phyloP scores from a whole-genome alignment of 352 stramenopile genomes.

The Pythium biforme region DNA sequence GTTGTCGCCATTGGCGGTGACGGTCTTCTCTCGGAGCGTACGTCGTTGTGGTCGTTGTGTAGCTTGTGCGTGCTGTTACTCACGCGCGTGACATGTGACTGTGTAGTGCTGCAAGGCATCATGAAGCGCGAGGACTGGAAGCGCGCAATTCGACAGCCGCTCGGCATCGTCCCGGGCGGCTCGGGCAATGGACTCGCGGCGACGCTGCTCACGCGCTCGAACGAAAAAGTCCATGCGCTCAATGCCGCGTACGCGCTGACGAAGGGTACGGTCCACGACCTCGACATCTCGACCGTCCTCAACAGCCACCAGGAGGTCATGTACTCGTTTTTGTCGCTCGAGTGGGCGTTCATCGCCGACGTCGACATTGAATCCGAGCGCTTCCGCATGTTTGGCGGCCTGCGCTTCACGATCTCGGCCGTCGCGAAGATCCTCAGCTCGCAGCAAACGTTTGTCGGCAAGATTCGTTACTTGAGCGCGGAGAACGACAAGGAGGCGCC shows the following conservation, averaged over 20 bases:
- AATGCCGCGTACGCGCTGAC: slow-evolving; percentile 66
- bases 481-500: slow-evolving; percentile 23
- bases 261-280: slow-evolving; percentile 57
- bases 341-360: slow-evolving; percentile 74
- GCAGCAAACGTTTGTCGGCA: slow-evolving; percentile 26
- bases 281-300: slow-evolving; percentile 60
- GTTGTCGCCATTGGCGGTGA: slow-evolving; percentile 68
- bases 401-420: slow-evolving; percentile 44
- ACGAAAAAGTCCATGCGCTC: slow-evolving; percentile 47
- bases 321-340: slow-evolving; percentile 82
- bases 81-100: not conserved
- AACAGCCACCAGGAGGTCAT: slow-evolving; percentile 49
- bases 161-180: slow-evolving; percentile 43
- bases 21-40: slow-evolving; percentile 67
- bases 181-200: slow-evolving; percentile 67
- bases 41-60: slow-evolving; percentile 3
- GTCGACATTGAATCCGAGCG: slow-evolving; percentile 56
- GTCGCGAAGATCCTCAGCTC: slow-evolving; percentile 34
- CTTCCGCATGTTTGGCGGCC: slow-evolving; percentile 40
- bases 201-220: slow-evolving; percentile 47
- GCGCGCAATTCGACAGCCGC: slow-evolving; percentile 33
- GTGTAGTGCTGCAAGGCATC: slow-evolving; percentile 66
- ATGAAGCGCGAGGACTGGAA: slow-evolving; percentile 52
- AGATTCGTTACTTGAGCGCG: slow-evolving; percentile 29
- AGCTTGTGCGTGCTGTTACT: not conserved